These are phyloP conservation scores for Cladosporium sp. DNA, from an alignment of 2,329 filamentous ascomycete species.

Conservation along the genomic window DNA sequence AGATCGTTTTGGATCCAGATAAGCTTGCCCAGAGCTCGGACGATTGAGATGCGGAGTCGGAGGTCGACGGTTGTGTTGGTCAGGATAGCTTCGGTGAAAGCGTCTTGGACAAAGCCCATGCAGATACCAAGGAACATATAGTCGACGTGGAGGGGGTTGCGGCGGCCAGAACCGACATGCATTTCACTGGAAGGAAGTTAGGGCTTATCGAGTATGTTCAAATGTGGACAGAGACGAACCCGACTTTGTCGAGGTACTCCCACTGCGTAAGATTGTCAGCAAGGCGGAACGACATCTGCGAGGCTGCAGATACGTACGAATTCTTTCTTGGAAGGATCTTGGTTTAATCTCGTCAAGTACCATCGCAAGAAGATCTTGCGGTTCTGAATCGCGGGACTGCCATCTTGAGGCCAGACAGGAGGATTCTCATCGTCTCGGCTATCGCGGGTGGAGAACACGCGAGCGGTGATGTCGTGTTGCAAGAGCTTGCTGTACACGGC, in stretches of 20 bases:
- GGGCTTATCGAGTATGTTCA: not conserved
- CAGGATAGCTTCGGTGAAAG: conserved; percentile 69
- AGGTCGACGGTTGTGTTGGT: conserved; percentile 62
- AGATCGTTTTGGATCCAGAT: conserved; percentile 87
- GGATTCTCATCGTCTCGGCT: conserved; percentile 61
- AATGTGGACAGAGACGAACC: conserved; percentile 40
- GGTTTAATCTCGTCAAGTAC: conserved; percentile 68
- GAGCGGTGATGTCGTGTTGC: conserved; percentile 73
- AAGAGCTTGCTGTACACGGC: conserved; percentile 79
- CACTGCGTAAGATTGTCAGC: conserved; percentile 50
- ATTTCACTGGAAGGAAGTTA: conserved; percentile 51
- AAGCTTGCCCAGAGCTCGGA: conserved; percentile 72
- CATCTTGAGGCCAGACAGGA: conserved; percentile 57
- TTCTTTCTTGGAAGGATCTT: conserved; percentile 66
- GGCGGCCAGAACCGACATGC: conserved; percentile 69
- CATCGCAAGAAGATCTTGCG: conserved; percentile 72
- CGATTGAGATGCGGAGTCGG: conserved; percentile 62
- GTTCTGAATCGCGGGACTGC: conserved; percentile 67
- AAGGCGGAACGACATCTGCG: not conserved
- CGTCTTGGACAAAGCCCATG: conserved; percentile 70
- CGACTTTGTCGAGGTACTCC: conserved; percentile 79
- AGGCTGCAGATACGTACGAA: not conserved
- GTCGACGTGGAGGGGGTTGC: conserved; percentile 69
- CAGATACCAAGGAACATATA: conserved; percentile 71
- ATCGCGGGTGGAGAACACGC: conserved; percentile 59